phyloP scores from a whole-genome alignment of 345 rosid species.

The Mangifera indica region DNA sequence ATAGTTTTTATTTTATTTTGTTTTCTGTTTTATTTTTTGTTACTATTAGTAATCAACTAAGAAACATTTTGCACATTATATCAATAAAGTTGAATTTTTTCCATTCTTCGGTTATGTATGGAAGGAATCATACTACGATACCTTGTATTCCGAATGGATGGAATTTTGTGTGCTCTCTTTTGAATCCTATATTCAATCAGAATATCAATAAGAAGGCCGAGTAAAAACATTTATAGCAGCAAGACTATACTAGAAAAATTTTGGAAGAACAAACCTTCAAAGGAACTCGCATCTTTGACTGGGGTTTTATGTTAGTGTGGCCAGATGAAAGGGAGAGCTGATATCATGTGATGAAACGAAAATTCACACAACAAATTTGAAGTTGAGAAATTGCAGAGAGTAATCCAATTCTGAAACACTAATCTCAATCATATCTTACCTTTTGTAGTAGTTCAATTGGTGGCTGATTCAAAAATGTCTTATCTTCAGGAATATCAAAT shows the following conservation, averaged over 20 bases:
- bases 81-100: no score
- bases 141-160: constrained; percentile 31
- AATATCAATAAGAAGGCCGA: background rate
- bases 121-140: constrained; percentile 3
- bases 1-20: no score
- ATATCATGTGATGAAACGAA: background rate
- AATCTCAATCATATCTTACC: constrained; percentile 23
- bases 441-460: constrained; percentile 36
- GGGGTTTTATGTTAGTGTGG: constrained; percentile 23
- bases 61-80: background rate
- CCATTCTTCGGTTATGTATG: no score
- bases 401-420: background rate
- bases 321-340: constrained; percentile 47
- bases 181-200: constrained; percentile 29
- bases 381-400: background rate
- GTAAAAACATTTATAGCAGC: background rate
- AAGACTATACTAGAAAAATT: background rate
- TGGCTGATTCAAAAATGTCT: constrained; percentile 25
- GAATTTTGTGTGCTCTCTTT: constrained; percentile 39
- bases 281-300: constrained; percentile 21
- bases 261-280: constrained; percentile 30
- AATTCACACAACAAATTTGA: background rate
- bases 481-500: constrained; percentile 20
- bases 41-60: background rate
- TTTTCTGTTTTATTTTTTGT: no score